Evolutionary conservation across 805 yeast species (phyloP).

Genomic region (Saccharomycopsis fodiens): DNA sequence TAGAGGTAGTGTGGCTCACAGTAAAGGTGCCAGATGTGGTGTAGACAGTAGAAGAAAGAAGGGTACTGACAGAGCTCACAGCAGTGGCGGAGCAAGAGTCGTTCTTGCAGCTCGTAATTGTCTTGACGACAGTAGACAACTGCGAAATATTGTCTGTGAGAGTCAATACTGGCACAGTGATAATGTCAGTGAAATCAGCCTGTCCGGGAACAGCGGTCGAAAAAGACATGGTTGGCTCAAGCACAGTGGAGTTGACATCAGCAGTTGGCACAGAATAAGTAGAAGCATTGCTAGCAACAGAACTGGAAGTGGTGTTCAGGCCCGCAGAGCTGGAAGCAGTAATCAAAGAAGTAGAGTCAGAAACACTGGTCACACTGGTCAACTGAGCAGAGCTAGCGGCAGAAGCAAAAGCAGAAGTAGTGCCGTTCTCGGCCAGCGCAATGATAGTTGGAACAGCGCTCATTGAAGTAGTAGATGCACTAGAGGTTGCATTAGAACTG

Average conservation of each 20-base stretch:
- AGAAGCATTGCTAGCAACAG: no score
- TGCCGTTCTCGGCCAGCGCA: neutral
- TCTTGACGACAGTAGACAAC: slow-evolving; percentile 12
- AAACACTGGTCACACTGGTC: neutral
- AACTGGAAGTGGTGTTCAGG: no score
- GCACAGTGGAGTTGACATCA: no score
- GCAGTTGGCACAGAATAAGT: no score
- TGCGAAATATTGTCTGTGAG: slow-evolving; percentile 1
- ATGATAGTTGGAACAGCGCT: neutral
- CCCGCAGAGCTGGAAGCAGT: slow-evolving; percentile 8
- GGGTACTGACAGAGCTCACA: slow-evolving; percentile 19
- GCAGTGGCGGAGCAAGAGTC: slow-evolving; percentile 20
- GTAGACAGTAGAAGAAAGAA: slow-evolving; percentile 19
- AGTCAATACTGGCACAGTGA: no score
- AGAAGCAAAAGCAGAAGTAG: neutral
- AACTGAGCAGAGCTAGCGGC: no score
- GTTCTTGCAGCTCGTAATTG: slow-evolving; percentile 22
- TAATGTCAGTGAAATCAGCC: no score
- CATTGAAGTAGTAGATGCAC: no score
- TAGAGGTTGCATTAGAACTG: no score
- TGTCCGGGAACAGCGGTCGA: no score
- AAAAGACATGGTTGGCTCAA: no score
- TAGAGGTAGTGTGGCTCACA: neutral
- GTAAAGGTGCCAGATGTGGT: neutral
- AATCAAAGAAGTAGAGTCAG: slow-evolving; percentile 10